Evolutionary conservation across 176 grass and related monocot species (phyloP), one percentile per base, ranked within the genome.

Genomic region (Oryza longistaminata): DNA sequence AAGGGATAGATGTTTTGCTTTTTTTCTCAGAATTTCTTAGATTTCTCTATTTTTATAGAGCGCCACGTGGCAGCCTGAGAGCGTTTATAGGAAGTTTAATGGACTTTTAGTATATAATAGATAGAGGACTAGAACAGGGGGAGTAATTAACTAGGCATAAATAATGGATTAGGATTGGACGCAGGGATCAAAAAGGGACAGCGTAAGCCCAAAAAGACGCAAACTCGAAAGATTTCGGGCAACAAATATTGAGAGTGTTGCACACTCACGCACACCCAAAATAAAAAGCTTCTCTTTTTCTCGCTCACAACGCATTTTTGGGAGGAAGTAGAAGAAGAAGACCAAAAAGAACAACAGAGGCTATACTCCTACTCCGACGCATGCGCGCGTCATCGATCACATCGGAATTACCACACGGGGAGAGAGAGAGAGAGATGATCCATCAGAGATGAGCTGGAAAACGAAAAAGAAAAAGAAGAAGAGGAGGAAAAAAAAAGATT

Each of bases 201-300:
- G 74, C 62, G 80, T 87, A 60, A 78, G 80, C 85, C 85, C 85
- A 87, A 80, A 84, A 90, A 90, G 84, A 90, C 79, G 81, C 84
- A 25, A 90, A 66, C 78, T 21, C 72, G 53, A 44, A 70, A 80
- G 60, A 21, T 58, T 62, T 24, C 17, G 31, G 4, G 2, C 9
- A 27, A 75, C 50, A 49, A 70, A 61, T 37, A 40, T 69, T 15
- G 31, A 75, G 53, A 73, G 21, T n/a, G n/a, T 1, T 42, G 82
- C 13, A 3, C 58, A 37, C 35, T 24, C 11, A 43, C 17, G 13
- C 7, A 53, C 53, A 58, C 53, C 53, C 1, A 31, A 31, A 6
- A n/a, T n/a, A 27, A 9, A 9, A 6, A 22, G 14, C 15, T 43
- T n/a, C 12, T 49, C 7, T 58, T 58, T 58, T 31, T 27, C 24